Evolutionary conservation across 2,329 filamentous ascomycete species (phyloP), one percentile per base, ranked within the genome.

Genomic region (Thelonectria blattea): DNA sequence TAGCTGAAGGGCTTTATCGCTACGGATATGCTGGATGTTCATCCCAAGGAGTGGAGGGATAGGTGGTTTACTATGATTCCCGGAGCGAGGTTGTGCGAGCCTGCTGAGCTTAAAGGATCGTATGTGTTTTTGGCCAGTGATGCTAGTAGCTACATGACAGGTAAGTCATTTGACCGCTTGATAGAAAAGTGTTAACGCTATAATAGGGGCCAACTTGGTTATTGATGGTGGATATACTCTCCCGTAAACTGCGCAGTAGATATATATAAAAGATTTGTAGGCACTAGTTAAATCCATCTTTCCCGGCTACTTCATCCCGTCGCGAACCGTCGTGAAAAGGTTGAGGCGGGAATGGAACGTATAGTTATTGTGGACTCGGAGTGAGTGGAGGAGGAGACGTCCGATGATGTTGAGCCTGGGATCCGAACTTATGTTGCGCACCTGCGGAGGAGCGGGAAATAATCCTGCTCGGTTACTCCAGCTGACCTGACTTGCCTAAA

Each of bases 71-170:
- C 30, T 15, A 61, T 65, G 61, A 65, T 65, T 37, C 65, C 63
- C 9, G 63, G 60, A 17, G 58, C 52, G 9, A 53, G 61, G 11
- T 67, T 77, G 30, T 73, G 72, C 42, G 65, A 74, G 12, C 59
- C 74, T n/a, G 54, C 69, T 14, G 74, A 76, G 47, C 62, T 76
- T 11, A 76, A 77, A 56, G 73, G 75, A 3, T 68, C 72, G 1
- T 78, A 76, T 49, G 74, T 78, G 9, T 79, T 73, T 51, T 62
- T 77, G 22, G 74, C 76, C 7, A 78, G 76, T 49, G 73, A 78
- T 57, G 76, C 77, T 5, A 75, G 74, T 32, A 76, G 74, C 50
- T 79, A 78, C 57, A 77, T 79, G 76, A 78, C 75, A 9, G 76
- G 76, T 70, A 52, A 63, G 66, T 57, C 5, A 14, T 24, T 20